Evolutionary conservation across 371 early-diverging fungal species (phyloP).

Genomic region (Syncephalastrum monosporum): DNA sequence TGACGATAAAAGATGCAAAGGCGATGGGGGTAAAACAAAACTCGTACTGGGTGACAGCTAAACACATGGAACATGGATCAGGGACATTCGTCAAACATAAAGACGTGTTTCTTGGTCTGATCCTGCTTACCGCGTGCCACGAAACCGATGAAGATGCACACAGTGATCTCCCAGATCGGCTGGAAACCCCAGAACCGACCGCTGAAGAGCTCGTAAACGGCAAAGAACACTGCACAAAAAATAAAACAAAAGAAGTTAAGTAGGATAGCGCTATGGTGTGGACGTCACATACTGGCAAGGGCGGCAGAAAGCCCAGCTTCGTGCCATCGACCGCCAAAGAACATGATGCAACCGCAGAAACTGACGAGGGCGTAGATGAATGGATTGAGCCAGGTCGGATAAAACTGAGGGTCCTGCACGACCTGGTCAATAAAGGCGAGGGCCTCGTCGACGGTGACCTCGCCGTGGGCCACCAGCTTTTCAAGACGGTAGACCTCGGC

Average conservation of each 20-base stretch:
- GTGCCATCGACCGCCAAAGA: constrained; percentile 39
- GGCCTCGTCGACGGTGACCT: constrained; percentile 52
- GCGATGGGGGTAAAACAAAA: constrained; percentile 51
- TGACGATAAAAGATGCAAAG: constrained; percentile 54
- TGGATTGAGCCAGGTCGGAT: constrained; percentile 47
- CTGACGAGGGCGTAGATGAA: constrained; percentile 49
- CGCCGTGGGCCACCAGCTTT: constrained; percentile 44
- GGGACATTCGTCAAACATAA: too few species aligned
- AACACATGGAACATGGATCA: too few species aligned
- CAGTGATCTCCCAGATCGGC: constrained; percentile 24
- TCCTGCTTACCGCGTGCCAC: constrained; percentile 14
- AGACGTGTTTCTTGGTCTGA: too few species aligned
- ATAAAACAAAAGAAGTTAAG: too few species aligned
- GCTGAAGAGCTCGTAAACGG: constrained; percentile 20
- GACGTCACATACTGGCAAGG: constrained; percentile 29
- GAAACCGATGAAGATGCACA: constrained; percentile 22
- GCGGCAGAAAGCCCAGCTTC: constrained; percentile 42
- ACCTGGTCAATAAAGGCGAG: constrained; percentile 47
- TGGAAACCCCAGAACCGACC: constrained; percentile 18
- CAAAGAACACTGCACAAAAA: constrained; percentile 16
- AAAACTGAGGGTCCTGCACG: constrained; percentile 32
- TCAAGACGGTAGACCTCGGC: constrained; percentile 57
- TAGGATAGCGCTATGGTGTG: too few species aligned
- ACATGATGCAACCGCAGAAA: constrained; percentile 49
- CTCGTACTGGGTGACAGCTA: constrained; percentile 20